Conservation (phyloP, 2,329 filamentous ascomycete species). For the Fusarium sp. region DNA sequence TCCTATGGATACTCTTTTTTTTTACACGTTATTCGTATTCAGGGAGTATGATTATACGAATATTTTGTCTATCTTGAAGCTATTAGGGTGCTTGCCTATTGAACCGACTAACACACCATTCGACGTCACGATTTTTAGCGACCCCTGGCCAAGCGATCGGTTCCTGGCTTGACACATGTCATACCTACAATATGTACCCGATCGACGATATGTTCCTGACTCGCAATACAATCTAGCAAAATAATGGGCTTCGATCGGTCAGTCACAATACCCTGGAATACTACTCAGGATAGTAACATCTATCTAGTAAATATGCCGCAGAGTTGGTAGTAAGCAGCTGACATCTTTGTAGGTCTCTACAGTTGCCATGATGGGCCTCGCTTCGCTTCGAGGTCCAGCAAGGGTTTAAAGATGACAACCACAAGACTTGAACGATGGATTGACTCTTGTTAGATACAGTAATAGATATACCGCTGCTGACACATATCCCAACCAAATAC, state of each 20-base stretch:
- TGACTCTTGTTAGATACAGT: neutral
- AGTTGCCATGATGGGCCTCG: constrained; percentile 12
- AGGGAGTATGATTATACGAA: neutral
- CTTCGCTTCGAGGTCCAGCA: constrained; percentile 13
- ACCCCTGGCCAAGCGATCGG: constrained; percentile 18
- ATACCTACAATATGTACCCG: neutral
- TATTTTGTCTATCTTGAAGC: neutral
- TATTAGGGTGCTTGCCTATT: neutral
- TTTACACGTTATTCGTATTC: no score
- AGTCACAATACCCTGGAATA: neutral
- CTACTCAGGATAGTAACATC: neutral
- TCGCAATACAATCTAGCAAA: neutral
- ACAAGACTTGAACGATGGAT: neutral
- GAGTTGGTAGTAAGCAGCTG: neutral
- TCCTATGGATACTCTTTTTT: no score
- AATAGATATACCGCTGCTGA: neutral
- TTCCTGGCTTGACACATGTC: constrained; percentile 32
- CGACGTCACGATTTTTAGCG: constrained; percentile 17
- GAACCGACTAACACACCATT: neutral
- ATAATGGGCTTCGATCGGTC: neutral
- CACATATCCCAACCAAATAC: neutral
- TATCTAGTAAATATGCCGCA: neutral
- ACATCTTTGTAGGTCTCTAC: constrained; percentile 1
- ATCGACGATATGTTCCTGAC: neutral
- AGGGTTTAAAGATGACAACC: constrained; percentile 3